These are phyloP conservation scores for Rachicladosporium sp. DNA, from an alignment of 2,329 filamentous ascomycete genomes.

Conservation along the genomic window DNA sequence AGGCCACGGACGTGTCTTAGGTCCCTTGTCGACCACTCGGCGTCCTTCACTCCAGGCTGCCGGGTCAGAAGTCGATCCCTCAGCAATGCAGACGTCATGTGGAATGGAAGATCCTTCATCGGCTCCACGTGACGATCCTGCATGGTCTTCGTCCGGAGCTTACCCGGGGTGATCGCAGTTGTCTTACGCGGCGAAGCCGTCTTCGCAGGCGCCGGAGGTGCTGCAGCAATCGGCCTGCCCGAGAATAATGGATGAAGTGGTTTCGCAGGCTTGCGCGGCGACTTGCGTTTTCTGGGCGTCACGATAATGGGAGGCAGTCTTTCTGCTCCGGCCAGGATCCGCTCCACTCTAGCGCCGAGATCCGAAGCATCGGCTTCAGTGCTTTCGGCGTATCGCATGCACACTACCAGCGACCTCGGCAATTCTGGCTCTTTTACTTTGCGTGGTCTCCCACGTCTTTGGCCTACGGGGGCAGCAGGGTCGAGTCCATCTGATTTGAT, in stretches of 20 bases:
- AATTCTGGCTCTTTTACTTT: slow-evolving; percentile 12
- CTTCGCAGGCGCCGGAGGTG: slow-evolving; percentile 14
- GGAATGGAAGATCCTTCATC: slow-evolving; percentile 9
- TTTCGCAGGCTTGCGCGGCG: slow-evolving; percentile 18
- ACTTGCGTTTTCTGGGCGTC: slow-evolving; percentile 11
- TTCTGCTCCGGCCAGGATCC: slow-evolving; percentile 41
- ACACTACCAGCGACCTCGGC: slow-evolving; percentile 14
- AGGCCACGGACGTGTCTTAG: slow-evolving; percentile 51
- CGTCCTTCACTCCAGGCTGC: slow-evolving; percentile 52
- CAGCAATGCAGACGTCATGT: slow-evolving; percentile 17
- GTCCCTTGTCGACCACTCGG: slow-evolving; percentile 59
- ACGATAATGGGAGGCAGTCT: slow-evolving; percentile 18
- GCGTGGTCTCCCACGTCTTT: slow-evolving; percentile 17
- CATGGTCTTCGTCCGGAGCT: slow-evolving; percentile 24
- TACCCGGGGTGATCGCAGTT: slow-evolving; percentile 36
- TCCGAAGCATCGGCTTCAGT: slow-evolving; percentile 28
- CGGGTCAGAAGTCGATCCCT: slow-evolving; percentile 34
- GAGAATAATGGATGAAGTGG: slow-evolving; percentile 57
- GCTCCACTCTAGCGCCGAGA: slow-evolving; percentile 50
- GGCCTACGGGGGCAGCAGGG: slow-evolving; percentile 6
- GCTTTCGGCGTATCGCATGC: slow-evolving; percentile 42
- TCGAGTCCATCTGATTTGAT: slow-evolving; percentile 5
- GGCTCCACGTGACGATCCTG: slow-evolving; percentile 10
- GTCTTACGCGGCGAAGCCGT: slow-evolving; percentile 19
- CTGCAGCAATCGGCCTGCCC: slow-evolving; percentile 35